phyloP scores from a whole-genome alignment of 805 yeast species.

The Jamesozyma rosinii region DNA sequence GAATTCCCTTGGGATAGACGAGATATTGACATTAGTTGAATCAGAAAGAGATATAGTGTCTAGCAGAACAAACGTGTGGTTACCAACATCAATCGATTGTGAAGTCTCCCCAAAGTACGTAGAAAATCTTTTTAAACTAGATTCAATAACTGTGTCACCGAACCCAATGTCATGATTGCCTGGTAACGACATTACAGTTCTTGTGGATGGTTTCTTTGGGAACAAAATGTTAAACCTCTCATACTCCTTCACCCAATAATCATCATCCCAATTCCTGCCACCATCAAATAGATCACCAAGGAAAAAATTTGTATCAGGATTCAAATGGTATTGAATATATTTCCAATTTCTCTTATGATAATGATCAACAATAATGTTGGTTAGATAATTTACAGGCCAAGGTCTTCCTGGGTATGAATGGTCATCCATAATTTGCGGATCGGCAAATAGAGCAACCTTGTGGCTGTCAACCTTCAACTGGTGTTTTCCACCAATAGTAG shows the following conservation, averaged over 20 bases:
- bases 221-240: constrained; percentile 60
- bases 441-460: constrained; percentile 64
- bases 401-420: constrained; percentile 77
- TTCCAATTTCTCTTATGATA: constrained; percentile 72
- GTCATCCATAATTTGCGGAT: constrained; percentile 87
- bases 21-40: constrained; percentile 37
- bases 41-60: constrained; percentile 82
- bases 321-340: constrained; percentile 44
- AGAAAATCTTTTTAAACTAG: constrained; percentile 53
- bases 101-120: constrained; percentile 65
- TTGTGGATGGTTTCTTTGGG: constrained; percentile 42
- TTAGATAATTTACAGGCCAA: constrained; percentile 39
- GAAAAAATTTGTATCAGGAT: constrained; percentile 70
- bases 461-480: constrained; percentile 30
- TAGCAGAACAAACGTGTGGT: constrained; percentile 65
- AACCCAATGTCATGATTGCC: constrained; percentile 98
- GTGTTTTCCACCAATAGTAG: constrained; percentile 8
- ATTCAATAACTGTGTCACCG: constrained; percentile 57
- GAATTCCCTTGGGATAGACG: constrained; percentile 42
- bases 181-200: constrained; percentile 45
- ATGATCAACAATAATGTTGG: constrained; percentile 60
- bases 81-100: constrained; percentile 42
- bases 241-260: constrained; percentile 63
- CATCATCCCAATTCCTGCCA: constrained; percentile 76
- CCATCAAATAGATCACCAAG: constrained; percentile 93